Base-by-base conservation (phyloP, 257 asterid species). In the Solanum arcanum region DNA sequence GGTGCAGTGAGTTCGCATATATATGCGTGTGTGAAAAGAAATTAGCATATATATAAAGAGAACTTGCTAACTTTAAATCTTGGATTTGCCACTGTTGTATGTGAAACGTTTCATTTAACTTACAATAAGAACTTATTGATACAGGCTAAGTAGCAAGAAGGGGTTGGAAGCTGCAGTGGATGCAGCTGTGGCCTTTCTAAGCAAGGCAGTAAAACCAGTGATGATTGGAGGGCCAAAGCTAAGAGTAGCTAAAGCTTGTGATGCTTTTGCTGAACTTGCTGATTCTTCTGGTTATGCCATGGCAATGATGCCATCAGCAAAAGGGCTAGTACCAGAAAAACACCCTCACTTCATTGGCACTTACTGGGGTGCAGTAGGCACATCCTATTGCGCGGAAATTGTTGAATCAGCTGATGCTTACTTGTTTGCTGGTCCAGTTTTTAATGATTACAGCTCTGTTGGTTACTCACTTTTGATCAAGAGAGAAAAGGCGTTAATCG, bases 401-500 rank as follows among this genome's bases (percentile, higher is more conserved):
- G 98, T 96, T 9, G 98, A 96, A 81, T 94, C 98, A 1, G 96
- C 98, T 0, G 96, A 96, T 49, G 94, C 96, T 1, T 96, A 96
- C 88, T 35, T 96, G 39, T 96, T 96, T 62, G 95, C 90, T 2
- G 98, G 98, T 10, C 98, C 98, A 2, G 94, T 94, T 80, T 94
- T 96, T 87, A 94, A 96, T 25, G 98, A 96, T 90, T 96, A 92
- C 81, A 96, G 98, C 88, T 94, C 98, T 0, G 97, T 94, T 10
- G 98, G 98, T 3, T 96, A 96, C 91, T 96, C 98, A 0, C 98
- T 94, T 49, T 83, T 94, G 25, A 92, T 96, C 33, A 96, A 96
- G 88, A 94, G 85, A 89, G 98, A 94, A 87, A 96, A 96, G 42
- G 92, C 98, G 4, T 84, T 96, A 56, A 88, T 96, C 3, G 94